Evolutionary conservation across 352 stramenopile species (phyloP).

Genomic region (Pythium utonaiense): DNA sequence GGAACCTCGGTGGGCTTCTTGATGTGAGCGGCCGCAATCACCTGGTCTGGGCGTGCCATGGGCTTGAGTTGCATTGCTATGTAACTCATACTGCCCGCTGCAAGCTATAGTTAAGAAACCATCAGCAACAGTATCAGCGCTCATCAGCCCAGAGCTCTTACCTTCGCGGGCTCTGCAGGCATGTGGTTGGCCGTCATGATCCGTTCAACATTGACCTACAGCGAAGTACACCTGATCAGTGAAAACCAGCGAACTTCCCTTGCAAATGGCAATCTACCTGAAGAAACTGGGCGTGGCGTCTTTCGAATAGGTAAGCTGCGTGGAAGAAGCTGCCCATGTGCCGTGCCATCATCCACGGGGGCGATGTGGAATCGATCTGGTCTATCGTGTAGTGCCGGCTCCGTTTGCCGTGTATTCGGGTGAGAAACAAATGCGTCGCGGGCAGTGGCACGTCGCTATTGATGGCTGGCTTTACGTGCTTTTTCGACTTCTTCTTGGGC

Average conservation of each 20-base stretch:
- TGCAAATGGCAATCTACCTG: constrained; percentile 32
- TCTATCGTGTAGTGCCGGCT: constrained; percentile 34
- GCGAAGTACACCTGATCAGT: not conserved
- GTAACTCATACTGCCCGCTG: constrained; percentile 44
- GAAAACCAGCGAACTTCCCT: not conserved
- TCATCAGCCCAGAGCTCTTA: constrained; percentile 4
- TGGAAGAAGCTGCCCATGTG: constrained; percentile 58
- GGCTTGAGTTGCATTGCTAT: constrained; percentile 40
- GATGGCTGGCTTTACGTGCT: constrained; percentile 8
- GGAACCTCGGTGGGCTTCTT: not conserved
- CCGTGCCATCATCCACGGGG: constrained; percentile 49
- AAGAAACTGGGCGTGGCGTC: constrained; percentile 48
- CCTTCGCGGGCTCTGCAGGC: constrained; percentile 26
- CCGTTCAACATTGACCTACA: constrained; percentile 38
- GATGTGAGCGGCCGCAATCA: constrained; percentile 26
- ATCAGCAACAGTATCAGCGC: not conserved
- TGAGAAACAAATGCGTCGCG: constrained; percentile 52
- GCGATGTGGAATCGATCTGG: constrained; percentile 47
- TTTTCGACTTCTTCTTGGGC: constrained; percentile 21
- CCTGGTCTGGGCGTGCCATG: constrained; percentile 35
- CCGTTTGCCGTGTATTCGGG: constrained; percentile 56
- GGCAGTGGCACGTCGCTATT: constrained; percentile 32
- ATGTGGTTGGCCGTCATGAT: constrained; percentile 39
- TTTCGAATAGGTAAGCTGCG: constrained; percentile 46
- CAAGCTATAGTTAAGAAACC: constrained; percentile 7